These are phyloP conservation scores for Fusarium sp. DNA, from an alignment of 2,329 filamentous ascomycete species.

Conservation along the genomic window DNA sequence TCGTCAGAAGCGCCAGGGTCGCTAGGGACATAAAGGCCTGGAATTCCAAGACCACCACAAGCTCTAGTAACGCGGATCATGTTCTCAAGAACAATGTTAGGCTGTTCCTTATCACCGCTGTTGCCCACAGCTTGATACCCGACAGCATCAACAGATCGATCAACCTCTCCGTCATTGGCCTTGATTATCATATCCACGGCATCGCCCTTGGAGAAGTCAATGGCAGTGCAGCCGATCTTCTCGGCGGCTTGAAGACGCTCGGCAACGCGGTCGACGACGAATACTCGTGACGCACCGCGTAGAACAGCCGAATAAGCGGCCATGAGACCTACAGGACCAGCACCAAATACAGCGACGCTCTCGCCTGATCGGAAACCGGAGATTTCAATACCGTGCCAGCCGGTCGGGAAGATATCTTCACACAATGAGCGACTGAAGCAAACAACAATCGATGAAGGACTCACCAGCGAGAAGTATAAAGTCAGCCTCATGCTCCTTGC, in stretches of 20 bases:
- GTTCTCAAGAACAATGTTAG: slow-evolving; percentile 72
- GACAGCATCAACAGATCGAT: slow-evolving; percentile 73
- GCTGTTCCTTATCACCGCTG: slow-evolving; percentile 68
- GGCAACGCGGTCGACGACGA: slow-evolving; percentile 71
- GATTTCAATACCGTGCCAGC: slow-evolving; percentile 68
- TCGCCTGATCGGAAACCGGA: slow-evolving; percentile 71
- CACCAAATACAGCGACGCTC: slow-evolving; percentile 73
- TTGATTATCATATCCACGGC: slow-evolving; percentile 71
- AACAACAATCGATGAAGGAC: not conserved
- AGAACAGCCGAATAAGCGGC: slow-evolving; percentile 72
- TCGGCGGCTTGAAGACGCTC: slow-evolving; percentile 69
- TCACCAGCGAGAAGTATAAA: slow-evolving; percentile 63
- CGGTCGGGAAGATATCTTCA: slow-evolving; percentile 53
- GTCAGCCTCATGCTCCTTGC: slow-evolving; percentile 71
- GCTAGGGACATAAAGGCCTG: slow-evolving; percentile 62
- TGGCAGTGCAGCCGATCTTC: slow-evolving; percentile 70
- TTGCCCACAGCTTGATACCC: slow-evolving; percentile 72
- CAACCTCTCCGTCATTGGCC: slow-evolving; percentile 69
- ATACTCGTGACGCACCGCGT: slow-evolving; percentile 71
- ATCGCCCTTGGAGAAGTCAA: slow-evolving; percentile 71
- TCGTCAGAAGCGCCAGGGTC: slow-evolving; percentile 73
- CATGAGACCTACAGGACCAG: slow-evolving; percentile 74
- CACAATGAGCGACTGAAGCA: no score
- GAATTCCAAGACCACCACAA: slow-evolving; percentile 71
- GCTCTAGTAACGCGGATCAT: slow-evolving; percentile 72